Conservation (phyloP, 225 moss, liverwort and hornwort genomes). For the Marchantia paleacea region DNA sequence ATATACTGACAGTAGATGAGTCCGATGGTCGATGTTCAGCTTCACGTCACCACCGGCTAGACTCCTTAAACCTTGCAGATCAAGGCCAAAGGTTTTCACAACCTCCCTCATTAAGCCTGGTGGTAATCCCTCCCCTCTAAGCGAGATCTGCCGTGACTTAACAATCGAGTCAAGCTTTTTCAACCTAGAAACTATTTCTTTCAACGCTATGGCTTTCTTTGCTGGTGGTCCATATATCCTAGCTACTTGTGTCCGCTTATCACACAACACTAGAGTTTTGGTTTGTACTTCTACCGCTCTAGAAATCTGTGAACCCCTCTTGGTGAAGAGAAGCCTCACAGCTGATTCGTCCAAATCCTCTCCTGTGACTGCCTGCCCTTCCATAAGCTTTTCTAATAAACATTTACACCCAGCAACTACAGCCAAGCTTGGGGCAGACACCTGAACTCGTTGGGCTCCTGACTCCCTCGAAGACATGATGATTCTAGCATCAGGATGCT, state of each 20-base stretch:
- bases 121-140: slow-evolving; percentile 42
- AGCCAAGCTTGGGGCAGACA: slow-evolving; percentile 34
- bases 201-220: slow-evolving; percentile 27
- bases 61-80: slow-evolving; percentile 26
- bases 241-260: slow-evolving; percentile 36
- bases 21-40: slow-evolving; percentile 33
- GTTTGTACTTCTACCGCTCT: slow-evolving; percentile 37
- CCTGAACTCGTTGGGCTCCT: slow-evolving; percentile 30
- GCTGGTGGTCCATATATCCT: slow-evolving; percentile 35
- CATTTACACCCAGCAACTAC: slow-evolving; percentile 42
- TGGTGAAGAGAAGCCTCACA: slow-evolving; percentile 35
- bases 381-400: slow-evolving; percentile 40
- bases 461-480: slow-evolving; percentile 18
- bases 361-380: slow-evolving; percentile 31
- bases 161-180: slow-evolving; percentile 25
- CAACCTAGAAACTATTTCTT: slow-evolving; percentile 30
- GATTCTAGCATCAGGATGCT: slow-evolving; percentile 29
- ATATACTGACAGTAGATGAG: slow-evolving; percentile 31
- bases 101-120: slow-evolving; percentile 46
- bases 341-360: slow-evolving; percentile 28
- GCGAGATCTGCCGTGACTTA: slow-evolving; percentile 30
- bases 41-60: slow-evolving; percentile 31
- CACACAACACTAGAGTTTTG: slow-evolving; percentile 39
- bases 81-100: slow-evolving; percentile 36
- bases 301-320: slow-evolving; percentile 34